These are phyloP conservation scores for Sedum album DNA, from an alignment of 164 flowering plant species.

Conservation along the genomic window DNA sequence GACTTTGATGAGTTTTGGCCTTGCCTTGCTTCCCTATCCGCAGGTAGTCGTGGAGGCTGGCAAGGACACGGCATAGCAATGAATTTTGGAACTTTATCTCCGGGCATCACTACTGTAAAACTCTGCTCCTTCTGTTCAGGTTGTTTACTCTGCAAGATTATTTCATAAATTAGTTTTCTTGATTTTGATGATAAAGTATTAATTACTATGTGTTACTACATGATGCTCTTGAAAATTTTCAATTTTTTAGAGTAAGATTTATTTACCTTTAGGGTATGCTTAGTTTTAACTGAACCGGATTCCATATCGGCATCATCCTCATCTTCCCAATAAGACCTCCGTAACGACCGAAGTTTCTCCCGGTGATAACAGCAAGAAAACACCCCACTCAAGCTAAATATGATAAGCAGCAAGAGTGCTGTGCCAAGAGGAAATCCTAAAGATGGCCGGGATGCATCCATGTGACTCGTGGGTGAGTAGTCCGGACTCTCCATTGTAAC, in stretches of 20 bases:
- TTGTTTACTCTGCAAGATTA: constrained; percentile 14
- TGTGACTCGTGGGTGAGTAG: constrained; percentile 2
- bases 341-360: constrained; percentile 22
- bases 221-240: neutral
- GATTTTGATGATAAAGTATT: no score
- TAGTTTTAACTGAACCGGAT: constrained; percentile 11
- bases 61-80: constrained; percentile 41
- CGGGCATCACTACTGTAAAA: constrained; percentile 39
- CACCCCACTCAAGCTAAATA: constrained; percentile 17
- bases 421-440: constrained; percentile 21
- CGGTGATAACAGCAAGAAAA: constrained; percentile 24
- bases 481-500: constrained; percentile 8
- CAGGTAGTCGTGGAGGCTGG: constrained; percentile 16
- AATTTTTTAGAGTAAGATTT: no score
- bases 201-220: no score
- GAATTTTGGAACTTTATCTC: constrained; percentile 34
- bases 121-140: constrained; percentile 11
- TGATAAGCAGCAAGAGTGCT: constrained; percentile 18
- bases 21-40: neutral
- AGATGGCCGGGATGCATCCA: constrained; percentile 12
- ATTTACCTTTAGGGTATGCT: constrained; percentile 9
- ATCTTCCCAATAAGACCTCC: neutral
- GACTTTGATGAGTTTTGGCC: neutral
- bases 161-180: neutral
- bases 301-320: neutral